Conservation (phyloP, 2,329 filamentous ascomycete genomes). For the Cadophora sp. region DNA sequence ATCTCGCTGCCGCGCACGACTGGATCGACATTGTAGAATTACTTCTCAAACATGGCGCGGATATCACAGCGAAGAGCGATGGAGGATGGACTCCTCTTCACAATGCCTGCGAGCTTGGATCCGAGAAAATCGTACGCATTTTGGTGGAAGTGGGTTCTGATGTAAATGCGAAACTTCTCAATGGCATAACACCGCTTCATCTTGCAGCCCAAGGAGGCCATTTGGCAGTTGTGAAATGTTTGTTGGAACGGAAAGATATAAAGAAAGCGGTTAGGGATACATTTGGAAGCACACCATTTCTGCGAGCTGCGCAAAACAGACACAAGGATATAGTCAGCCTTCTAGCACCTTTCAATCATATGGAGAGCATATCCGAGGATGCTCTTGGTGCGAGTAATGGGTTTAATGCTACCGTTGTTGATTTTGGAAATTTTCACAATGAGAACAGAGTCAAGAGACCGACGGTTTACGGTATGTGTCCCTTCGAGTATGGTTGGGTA, state of each 20-base stretch:
- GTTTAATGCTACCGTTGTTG: slow-evolving; percentile 39
- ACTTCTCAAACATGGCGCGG: slow-evolving; percentile 34
- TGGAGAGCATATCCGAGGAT: slow-evolving; percentile 37
- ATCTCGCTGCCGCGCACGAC: slow-evolving; percentile 34
- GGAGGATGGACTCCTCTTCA: slow-evolving; percentile 40
- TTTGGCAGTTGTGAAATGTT: slow-evolving; percentile 33
- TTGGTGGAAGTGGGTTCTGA: slow-evolving; percentile 35
- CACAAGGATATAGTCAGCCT: slow-evolving; percentile 38
- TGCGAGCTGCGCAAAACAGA: slow-evolving; percentile 37
- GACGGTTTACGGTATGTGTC: slow-evolving; percentile 33
- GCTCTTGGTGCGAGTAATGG: slow-evolving; percentile 40
- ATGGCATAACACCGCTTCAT: slow-evolving; percentile 39
- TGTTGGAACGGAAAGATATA: slow-evolving; percentile 33
- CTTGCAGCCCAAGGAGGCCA: slow-evolving; percentile 38
- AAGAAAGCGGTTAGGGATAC: slow-evolving; percentile 36
- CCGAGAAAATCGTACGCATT: slow-evolving; percentile 35
- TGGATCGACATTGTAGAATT: slow-evolving; percentile 39
- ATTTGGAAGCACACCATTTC: slow-evolving; percentile 40
- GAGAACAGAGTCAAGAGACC: slow-evolving; percentile 34
- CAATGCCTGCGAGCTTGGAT: slow-evolving; percentile 37
- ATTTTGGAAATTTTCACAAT: slow-evolving; percentile 39
- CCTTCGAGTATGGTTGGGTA: not conserved
- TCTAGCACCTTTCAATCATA: slow-evolving; percentile 37
- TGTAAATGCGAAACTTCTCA: slow-evolving; percentile 39
- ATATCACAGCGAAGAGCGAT: slow-evolving; percentile 31